Base-by-base conservation (phyloP, 192 early-diverging fungal species). In the Cladochytrium replicatum region DNA sequence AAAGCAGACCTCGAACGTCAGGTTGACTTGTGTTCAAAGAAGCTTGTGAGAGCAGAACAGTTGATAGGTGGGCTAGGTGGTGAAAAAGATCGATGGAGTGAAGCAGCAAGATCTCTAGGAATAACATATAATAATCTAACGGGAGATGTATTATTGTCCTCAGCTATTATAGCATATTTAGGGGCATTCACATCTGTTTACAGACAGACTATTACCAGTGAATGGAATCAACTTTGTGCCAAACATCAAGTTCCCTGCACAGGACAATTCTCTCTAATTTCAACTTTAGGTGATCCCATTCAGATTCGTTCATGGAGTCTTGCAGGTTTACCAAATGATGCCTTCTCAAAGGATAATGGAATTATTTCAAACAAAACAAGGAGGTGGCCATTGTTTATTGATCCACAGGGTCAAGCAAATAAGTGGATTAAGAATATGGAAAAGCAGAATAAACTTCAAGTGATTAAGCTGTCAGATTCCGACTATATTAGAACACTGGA, bases 351-450 rank as follows among this genome's bases (percentile, higher is more conserved):
- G 19, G 77, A 79, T 49, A 79, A 79, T 40, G 77, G 77, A 8
- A 79, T 79, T 39, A 78, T 79, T 25, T 38, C 77, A 1, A 57
- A 63, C 6, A 80, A 69, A 29, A 67, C 77, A 0, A 58, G 74
- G 15, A 61, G 77, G 19, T 79, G 77, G 77, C 70, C 69, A 13
- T 52, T 79, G 9, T 78, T 78, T 44, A 73, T 78, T 43, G 74
- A 78, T 49, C 75, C 75, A 5, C 74, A 79, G 47, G 77, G 75
- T 1, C 77, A 79, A 52, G 77, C 77, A 29, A 79, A 79, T 61
- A 79, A 79, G 42, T 79, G 77, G 77, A 61, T 79, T 37, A 79
- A 78, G 47, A 79, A 78, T 52, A 67, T 78, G 67, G 75, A 79
- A 55, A 79, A 79, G 48, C 43, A 37, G 19, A 79, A 79, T 34